These are phyloP conservation scores for Rhynchospora pubera DNA, from an alignment of 176 grass and related monocot genomes.

Conservation along the genomic window DNA sequence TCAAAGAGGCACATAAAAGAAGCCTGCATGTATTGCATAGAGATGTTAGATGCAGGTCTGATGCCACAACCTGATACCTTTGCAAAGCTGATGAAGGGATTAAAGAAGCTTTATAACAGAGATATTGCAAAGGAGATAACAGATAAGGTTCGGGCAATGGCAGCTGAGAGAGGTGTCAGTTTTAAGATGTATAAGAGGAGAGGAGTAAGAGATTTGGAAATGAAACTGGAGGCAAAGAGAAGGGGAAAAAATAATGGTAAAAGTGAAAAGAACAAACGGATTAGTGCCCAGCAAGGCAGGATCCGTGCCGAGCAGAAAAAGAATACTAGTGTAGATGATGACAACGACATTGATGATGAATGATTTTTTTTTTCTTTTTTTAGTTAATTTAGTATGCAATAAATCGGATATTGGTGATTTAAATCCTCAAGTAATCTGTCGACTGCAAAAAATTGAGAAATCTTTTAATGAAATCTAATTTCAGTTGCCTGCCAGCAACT, in stretches of 20 bases:
- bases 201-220: conserved; percentile 68
- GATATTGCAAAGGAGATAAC: conserved; percentile 78
- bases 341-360: neutral
- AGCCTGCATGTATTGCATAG: conserved; percentile 73
- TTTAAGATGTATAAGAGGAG: conserved; percentile 97
- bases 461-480: neutral
- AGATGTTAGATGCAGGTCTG: conserved; percentile 82
- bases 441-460: too few species aligned
- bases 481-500: neutral
- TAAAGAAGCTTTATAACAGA: conserved; percentile 83
- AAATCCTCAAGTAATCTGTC: too few species aligned
- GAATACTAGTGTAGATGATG: neutral
- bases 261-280: conserved; percentile 17
- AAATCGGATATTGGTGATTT: neutral
- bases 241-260: conserved; percentile 34
- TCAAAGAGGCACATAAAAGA: conserved; percentile 74
- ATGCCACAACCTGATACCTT: conserved; percentile 93
- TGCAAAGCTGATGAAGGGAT: conserved; percentile 82
- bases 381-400: neutral
- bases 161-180: conserved; percentile 75
- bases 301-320: neutral
- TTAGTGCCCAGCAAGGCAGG: conserved; percentile 20
- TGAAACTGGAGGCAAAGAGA: conserved; percentile 53
- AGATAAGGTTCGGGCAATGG: conserved; percentile 81
- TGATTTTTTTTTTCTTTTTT: neutral